phyloP scores from a whole-genome alignment of 441 rosid species.

The Manihot esculenta region DNA sequence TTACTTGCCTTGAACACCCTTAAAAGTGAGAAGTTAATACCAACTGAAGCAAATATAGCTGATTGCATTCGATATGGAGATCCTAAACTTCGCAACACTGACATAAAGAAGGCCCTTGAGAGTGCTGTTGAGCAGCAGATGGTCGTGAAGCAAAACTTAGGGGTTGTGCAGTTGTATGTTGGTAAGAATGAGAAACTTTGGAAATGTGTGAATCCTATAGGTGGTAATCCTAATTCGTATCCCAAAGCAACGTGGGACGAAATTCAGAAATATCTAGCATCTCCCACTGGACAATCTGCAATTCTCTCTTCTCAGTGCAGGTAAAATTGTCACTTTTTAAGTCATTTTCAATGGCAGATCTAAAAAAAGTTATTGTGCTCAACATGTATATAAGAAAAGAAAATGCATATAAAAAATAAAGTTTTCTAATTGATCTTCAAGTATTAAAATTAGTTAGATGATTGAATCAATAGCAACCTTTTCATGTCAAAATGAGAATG shows the following conservation, averaged over 20 bases:
- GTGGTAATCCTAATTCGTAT: slow-evolving; percentile 28
- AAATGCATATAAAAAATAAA: no score
- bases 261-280: slow-evolving; percentile 31
- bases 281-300: slow-evolving; percentile 37
- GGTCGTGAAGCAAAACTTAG: slow-evolving; percentile 37
- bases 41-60: slow-evolving; percentile 40
- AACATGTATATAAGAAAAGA: no score
- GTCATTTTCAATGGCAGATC: no score
- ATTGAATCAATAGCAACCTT: no score
- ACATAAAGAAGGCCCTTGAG: slow-evolving; percentile 39
- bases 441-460: no score
- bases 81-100: slow-evolving; percentile 32
- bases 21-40: slow-evolving; percentile 37
- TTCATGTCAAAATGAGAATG: no score
- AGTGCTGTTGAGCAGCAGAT: slow-evolving; percentile 41
- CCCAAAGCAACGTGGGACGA: slow-evolving; percentile 35
- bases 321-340: slow-evolving; percentile 12
- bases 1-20: slow-evolving; percentile 41
- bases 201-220: slow-evolving; percentile 38
- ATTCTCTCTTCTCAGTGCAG: slow-evolving; percentile 42
- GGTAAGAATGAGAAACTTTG: slow-evolving; percentile 40
- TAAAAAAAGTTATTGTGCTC: no score
- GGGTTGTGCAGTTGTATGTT: slow-evolving; percentile 34
- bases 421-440: no score
- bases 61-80: slow-evolving; percentile 44